Evolutionary conservation across 1,284 basidiomycete genomes (phyloP), one percentile per base, ranked within the genome.

Genomic region (Ustilago crameri): DNA sequence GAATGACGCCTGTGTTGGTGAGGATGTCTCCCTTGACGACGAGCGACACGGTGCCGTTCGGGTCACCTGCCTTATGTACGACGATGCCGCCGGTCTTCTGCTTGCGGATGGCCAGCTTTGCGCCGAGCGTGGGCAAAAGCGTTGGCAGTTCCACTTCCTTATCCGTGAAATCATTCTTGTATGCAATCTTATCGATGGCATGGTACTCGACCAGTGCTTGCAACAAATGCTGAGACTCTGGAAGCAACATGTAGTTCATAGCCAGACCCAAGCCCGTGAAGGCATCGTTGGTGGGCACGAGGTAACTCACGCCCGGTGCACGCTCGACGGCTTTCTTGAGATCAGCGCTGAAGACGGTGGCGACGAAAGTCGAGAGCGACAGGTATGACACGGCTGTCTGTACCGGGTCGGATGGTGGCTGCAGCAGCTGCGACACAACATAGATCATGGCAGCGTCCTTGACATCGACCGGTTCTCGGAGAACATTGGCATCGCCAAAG

Each of bases 1-100:
- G 95, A 45, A 98, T 88, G 20, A 92, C 93, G 14, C 96, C 95
- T 2, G 95, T 97, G 68, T 89, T 87, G 0, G 95, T 95, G 52
- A 93, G 87, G 35, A 89, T 85, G 81, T 98, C 89, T 2, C 68
- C 69, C 23, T 82, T 78, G 18, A 82, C 74, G 41, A 87, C 64
- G n/a, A 51, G 49, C 18, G 62, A 58, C 12, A 40, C 20, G 27
- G 55, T 46, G 20, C 55, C 64, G 12, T 66, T 62, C 7, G 45
- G 23, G 3, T 55, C 41, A 9, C 57, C 67, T 4, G 51, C 38
- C 40, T 49, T 60, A 43, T 45, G 65, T 22, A 78, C 64, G 15
- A 69, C 35, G 32, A 81, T 56, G 15, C 35, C 42, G n/a, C 78
- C 78, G 23, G 63, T 70, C 35, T 62, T 59, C 22, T 54, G 62